Evolutionary conservation across 148 eudicot species (phyloP).

Genomic region (Amaranthus hypochondriacus): DNA sequence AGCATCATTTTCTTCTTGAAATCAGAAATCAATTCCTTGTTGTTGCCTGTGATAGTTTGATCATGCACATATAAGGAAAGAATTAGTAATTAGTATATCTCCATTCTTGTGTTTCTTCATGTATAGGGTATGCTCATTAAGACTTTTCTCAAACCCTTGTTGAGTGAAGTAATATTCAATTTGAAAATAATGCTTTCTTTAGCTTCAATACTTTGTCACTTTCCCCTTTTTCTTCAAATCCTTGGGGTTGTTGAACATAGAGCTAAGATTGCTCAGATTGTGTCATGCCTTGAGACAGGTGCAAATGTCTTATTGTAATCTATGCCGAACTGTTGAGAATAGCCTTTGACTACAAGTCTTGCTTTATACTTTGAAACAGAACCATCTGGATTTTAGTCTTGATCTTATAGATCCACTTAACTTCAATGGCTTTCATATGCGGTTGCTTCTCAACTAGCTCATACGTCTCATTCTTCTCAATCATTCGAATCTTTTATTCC

Average conservation of each 20-base stretch:
- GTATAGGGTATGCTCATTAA: slow-evolving; percentile 6
- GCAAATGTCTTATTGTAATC: no score
- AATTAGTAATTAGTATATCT: slow-evolving; percentile 8
- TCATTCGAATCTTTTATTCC: slow-evolving; percentile 6
- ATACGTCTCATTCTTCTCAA: slow-evolving; percentile 12
- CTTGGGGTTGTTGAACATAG: no score
- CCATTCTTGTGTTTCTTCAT: slow-evolving; percentile 1
- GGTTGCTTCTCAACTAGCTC: slow-evolving; percentile 3
- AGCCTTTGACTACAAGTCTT: no score
- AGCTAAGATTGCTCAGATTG: no score
- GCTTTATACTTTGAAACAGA: no score
- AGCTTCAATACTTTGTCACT: no score
- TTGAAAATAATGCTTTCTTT: no score
- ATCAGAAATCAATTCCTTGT: not conserved
- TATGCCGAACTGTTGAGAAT: no score
- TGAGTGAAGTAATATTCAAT: not conserved
- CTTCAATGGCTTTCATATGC: not conserved
- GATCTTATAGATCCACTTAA: slow-evolving; percentile 22
- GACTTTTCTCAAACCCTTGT: no score
- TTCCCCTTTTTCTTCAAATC: no score
- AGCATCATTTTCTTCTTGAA: slow-evolving; percentile 19
- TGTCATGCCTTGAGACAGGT: no score
- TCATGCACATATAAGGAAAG: slow-evolving; percentile 29
- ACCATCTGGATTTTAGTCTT: slow-evolving; percentile 10
- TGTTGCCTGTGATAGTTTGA: slow-evolving; percentile 7